Evolutionary conservation across 371 early-diverging fungal species (phyloP).

Genomic region (Massospora cicadina): DNA sequence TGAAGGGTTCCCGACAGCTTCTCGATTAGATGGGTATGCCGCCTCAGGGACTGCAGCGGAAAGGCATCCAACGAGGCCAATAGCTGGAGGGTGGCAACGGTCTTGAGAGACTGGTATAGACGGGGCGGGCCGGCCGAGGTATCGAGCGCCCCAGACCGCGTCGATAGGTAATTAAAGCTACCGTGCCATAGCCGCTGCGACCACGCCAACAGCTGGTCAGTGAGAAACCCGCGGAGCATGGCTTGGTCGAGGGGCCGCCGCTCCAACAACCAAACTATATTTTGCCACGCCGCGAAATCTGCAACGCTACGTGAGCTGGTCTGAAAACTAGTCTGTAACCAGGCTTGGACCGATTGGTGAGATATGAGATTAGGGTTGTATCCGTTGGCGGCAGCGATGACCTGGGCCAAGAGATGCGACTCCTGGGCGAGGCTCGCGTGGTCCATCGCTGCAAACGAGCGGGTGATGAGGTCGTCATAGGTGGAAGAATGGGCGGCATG

Average conservation of each 20-base stretch:
- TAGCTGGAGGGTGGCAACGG: not conserved
- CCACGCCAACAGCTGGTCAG: not conserved
- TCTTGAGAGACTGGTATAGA: slow-evolving; percentile 9
- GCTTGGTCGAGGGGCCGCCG: not conserved
- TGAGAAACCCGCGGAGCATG: not conserved
- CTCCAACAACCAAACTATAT: slow-evolving; percentile 2
- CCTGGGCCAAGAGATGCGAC: not conserved
- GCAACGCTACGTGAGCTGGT: not conserved
- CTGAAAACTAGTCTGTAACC: not conserved
- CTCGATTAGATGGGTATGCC: not conserved
- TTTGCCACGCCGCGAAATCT: slow-evolving; percentile 2
- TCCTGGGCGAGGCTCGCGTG: not conserved
- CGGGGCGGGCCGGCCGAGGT: slow-evolving; percentile 10
- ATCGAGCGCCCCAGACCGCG: slow-evolving; percentile 11
- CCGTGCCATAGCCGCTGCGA: not conserved
- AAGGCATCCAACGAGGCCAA: not conserved
- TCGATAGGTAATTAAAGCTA: not conserved
- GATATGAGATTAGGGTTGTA: not conserved
- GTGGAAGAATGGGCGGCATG: not conserved
- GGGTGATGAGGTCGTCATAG: not conserved
- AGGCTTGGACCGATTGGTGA: not conserved
- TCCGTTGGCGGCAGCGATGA: not conserved
- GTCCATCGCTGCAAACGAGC: not conserved
- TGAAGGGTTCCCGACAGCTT: not conserved
- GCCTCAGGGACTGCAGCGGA: not conserved